phyloP scores from a whole-genome alignment of 192 early-diverging fungal species.

The Backusella westeae region DNA sequence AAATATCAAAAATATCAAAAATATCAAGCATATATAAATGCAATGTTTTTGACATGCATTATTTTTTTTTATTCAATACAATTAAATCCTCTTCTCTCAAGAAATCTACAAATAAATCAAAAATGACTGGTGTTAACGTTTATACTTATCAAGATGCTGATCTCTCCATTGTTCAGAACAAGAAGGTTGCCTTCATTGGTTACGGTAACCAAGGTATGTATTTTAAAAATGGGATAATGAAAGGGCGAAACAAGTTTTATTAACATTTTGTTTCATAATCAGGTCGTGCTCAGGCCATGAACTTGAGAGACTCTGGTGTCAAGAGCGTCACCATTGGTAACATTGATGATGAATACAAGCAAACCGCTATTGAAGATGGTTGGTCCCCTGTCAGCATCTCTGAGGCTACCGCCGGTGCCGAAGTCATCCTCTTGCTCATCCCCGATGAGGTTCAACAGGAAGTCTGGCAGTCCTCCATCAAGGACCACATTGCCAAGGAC shows the following conservation, averaged over 20 bases:
- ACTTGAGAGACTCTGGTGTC: conserved; percentile 21
- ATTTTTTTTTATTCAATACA: not conserved
- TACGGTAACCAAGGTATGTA: conserved; percentile 25
- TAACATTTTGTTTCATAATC: not conserved
- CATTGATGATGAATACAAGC: conserved; percentile 23
- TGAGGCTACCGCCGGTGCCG: conserved; percentile 4
- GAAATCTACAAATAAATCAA: not conserved
- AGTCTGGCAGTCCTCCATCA: conserved; percentile 15
- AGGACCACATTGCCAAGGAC: conserved; percentile 3
- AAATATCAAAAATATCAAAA: not conserved
- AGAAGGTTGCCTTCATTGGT: conserved; percentile 25
- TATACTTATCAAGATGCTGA: conserved; percentile 16
- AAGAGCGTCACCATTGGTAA: conserved; percentile 17
- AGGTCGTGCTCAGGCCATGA: conserved; percentile 18
- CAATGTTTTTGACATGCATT: not conserved
- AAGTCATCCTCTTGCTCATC: conserved; percentile 18
- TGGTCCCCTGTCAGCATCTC: conserved; percentile 10
- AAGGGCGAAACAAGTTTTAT: not conserved
- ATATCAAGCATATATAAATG: not conserved
- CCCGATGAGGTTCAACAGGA: conserved; percentile 23
- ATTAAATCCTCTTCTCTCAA: not conserved
- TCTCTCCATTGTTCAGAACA: conserved; percentile 23
- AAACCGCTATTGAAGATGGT: conserved; percentile 5
- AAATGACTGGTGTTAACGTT: conserved; percentile 6
- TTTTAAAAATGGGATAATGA: not conserved